Conservation (phyloP, 176 grass and related monocot species). For the Ananas comosus region DNA sequence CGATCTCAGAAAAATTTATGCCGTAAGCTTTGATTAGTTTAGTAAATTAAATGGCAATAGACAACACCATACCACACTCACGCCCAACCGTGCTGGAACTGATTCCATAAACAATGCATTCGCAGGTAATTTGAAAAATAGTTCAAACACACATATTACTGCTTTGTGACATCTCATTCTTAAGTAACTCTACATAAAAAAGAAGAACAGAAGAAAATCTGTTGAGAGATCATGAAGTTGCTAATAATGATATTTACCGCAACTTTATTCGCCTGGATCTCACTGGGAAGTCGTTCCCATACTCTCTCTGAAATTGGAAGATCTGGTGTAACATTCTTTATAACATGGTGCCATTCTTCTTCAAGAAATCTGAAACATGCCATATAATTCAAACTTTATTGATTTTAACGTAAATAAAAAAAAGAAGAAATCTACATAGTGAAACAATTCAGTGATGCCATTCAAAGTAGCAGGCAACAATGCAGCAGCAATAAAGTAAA, state of each 20-base stretch:
- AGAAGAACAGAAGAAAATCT: not conserved
- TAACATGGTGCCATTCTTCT: conserved; percentile 52
- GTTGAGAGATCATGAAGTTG: conserved; percentile 4
- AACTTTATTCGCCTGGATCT: conserved; percentile 25
- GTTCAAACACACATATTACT: not conserved
- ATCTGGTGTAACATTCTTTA: conserved; percentile 27
- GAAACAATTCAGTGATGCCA: no score
- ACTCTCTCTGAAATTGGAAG: conserved; percentile 34
- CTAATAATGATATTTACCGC: conserved; percentile 26
- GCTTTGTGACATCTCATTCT: no score
- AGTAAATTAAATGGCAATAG: no score
- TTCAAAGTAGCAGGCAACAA: no score
- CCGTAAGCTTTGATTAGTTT: no score
- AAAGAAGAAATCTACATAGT: not conserved
- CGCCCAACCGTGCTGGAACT: no score
- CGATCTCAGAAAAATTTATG: no score
- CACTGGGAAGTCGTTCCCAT: conserved; percentile 38
- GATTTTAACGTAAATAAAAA: not conserved
- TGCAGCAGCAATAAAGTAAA: no score
- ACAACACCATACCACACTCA: no score
- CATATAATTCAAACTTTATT: conserved; percentile 8
- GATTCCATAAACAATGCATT: no score
- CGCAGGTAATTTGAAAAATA: not conserved
- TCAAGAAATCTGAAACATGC: conserved; percentile 31
- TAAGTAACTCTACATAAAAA: no score